Base-by-base conservation (phyloP, 768 basidiomycete genomes). In the Xerocomus brunneocitrinus region DNA sequence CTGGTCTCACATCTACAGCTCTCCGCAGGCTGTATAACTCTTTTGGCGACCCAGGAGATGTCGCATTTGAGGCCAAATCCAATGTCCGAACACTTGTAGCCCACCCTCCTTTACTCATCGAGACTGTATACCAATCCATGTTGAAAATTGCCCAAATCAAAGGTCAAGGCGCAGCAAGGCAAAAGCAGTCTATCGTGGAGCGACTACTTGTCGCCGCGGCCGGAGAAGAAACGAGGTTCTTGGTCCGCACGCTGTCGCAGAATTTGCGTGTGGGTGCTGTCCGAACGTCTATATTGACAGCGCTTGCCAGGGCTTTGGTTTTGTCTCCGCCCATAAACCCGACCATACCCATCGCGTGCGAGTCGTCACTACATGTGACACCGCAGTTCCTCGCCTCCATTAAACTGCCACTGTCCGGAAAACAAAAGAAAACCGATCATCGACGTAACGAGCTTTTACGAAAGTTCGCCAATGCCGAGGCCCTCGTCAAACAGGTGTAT, bases 191-290 rank as follows among this genome's bases (percentile, higher is more conserved):
- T 36, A 75, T 91, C 16, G 85, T 93, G 2, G 84, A 92, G 64
- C 86, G 80, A 62, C 74, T 95, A 24, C 79, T 95, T n/a, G 79
- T 95, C 6, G 79, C 89, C 9, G 87, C 93, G 0, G 81, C 77
- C 54, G 94, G 92, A 24, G 94, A 95, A 69, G 91, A 97, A 71
- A 78, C 81, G n/a, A 79, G 92, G 28, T 97, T 84, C 62, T 75
- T 95, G 39, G 85, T 87, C 30, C 79, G 89, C 36, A 89, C 81
- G 3, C 74, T 94, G 27, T 82, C 78, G 28, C 80, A 81, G 63
- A 86, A 91, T 67, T 74, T 92, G 41, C 82, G 91, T 43, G 93
- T 95, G 14, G 94, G 94, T 1, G 94, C 93, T 3, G 91, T 94
- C 28, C 78, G 90, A 58, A 82, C 88, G 25, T 87, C 92, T 6